Evolutionary conservation across 2,329 filamentous ascomycete species (phyloP).

Genomic region (Fusarium tanahbumbuense): DNA sequence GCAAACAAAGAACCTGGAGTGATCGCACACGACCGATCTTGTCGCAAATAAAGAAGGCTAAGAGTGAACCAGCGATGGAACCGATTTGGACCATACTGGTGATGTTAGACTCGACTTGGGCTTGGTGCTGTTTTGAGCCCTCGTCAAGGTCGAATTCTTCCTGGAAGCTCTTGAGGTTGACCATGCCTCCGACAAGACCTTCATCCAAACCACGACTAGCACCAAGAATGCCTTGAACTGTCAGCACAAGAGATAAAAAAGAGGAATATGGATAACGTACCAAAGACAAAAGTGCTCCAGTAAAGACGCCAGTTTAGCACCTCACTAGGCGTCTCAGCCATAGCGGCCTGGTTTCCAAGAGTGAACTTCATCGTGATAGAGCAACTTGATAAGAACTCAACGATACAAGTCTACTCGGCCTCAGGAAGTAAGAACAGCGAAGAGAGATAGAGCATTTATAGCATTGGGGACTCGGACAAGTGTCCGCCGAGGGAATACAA

Average conservation of each 20-base stretch:
- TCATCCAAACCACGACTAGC: conserved; percentile 49
- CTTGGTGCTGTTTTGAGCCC: conserved; percentile 60
- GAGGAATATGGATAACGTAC: neutral
- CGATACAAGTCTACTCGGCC: neutral
- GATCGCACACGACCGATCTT: conserved; percentile 22
- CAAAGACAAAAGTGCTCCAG: conserved; percentile 29
- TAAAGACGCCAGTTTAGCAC: conserved; percentile 26
- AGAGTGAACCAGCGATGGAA: conserved; percentile 70
- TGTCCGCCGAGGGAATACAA: neutral
- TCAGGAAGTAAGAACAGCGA: no score
- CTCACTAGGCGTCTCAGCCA: conserved; percentile 25
- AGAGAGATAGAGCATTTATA: neutral
- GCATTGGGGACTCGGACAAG: neutral
- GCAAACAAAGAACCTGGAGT: conserved; percentile 4
- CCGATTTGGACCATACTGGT: conserved; percentile 79
- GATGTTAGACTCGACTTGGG: conserved; percentile 74
- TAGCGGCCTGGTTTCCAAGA: conserved; percentile 23
- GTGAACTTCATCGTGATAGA: conserved; percentile 22
- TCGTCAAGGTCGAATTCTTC: conserved; percentile 62
- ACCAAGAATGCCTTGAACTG: conserved; percentile 5
- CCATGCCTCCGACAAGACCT: conserved; percentile 73
- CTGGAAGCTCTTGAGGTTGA: conserved; percentile 69
- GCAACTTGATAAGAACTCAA: neutral
- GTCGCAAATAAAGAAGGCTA: conserved; percentile 54
- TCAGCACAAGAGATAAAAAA: neutral